These are phyloP conservation scores for Diaporthe australafricana DNA, from an alignment of 2,329 filamentous ascomycete genomes.

Conservation along the genomic window DNA sequence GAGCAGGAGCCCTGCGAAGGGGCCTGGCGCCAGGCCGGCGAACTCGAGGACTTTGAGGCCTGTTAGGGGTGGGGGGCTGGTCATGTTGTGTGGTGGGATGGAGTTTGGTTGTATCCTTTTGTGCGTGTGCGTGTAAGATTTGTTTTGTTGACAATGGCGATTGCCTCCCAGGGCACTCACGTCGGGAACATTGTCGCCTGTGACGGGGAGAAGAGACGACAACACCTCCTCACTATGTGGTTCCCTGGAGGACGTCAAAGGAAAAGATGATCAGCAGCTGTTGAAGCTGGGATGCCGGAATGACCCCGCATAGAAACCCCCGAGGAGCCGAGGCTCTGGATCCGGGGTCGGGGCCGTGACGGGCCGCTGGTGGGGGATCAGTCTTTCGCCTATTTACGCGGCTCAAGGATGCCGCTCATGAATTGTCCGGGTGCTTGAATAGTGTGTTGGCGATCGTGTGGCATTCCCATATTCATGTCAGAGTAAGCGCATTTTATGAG, in stretches of 20 bases:
- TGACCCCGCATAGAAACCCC: conserved; percentile 17
- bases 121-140: background rate
- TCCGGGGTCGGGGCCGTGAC: conserved; percentile 2
- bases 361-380: background rate
- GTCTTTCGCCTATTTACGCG: background rate
- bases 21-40: conserved; percentile 75
- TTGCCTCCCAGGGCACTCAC: background rate
- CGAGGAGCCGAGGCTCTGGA: conserved; percentile 21
- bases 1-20: conserved; percentile 89
- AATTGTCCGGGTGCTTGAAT: background rate
- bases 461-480: too few species aligned
- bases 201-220: background rate
- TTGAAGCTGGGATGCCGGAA: background rate
- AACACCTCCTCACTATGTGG: too few species aligned
- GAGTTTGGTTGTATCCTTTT: background rate
- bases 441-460: too few species aligned
- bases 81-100: conserved; percentile 46
- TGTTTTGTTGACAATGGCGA: background rate
- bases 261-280: background rate
- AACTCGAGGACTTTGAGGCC: conserved; percentile 70
- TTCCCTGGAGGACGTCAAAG: background rate
- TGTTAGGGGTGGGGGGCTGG: conserved; percentile 54
- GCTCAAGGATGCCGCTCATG: background rate
- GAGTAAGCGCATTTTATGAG: too few species aligned
- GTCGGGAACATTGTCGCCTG: background rate